Evolutionary conservation across 2,329 filamentous ascomycete genomes (phyloP), one percentile per base, ranked within the genome.

Genomic region (Raffaelea albimanens): DNA sequence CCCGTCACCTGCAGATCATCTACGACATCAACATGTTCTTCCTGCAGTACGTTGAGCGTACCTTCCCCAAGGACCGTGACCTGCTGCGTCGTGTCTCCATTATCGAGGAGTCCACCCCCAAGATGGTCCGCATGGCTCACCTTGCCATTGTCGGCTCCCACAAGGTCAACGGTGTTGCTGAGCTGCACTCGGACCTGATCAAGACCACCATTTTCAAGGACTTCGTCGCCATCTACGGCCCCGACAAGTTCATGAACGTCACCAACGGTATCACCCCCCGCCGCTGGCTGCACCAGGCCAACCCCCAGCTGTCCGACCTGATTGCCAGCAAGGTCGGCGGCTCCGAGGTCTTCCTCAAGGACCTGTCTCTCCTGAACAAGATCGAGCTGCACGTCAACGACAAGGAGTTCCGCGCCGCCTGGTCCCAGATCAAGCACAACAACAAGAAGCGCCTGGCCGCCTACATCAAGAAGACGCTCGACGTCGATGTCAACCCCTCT

Each of bases 141-240:
- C 72, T 98, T 45, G 93, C 93, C 53, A 85, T 97, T 61, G 89
- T 98, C 58, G 93, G 93, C 43, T 97, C 93, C 33, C 93, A 97
- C 79, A 98, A 97, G 73, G 90, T 98, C 71, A 98, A 98, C 57
- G 93, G 93, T 64, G 93, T 98, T 33, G 93, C 93, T 31, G 93
- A 98, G 69, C 71, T 98, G 55, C 93, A 98, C 69, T 98, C 93
- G 1, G 93, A 98, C 62, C 75, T 98, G 50, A 95, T 98, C 73
- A 93, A 93, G 73, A 94, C 90, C 0, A 98, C 93, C n/a, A 95
- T 98, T 57, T 97, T 98, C 80, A 96, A 93, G 67, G 93, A 98
- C 65, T 98, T 98, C 66, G 91, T 98, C 50, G 78, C 81, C 57
- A 87, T 98, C 55, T 98, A 93, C 59, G 93, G 93, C 3, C 84